Evolutionary conservation across 192 early-diverging fungal species (phyloP).

Genomic region (Linnemannia zychae): DNA sequence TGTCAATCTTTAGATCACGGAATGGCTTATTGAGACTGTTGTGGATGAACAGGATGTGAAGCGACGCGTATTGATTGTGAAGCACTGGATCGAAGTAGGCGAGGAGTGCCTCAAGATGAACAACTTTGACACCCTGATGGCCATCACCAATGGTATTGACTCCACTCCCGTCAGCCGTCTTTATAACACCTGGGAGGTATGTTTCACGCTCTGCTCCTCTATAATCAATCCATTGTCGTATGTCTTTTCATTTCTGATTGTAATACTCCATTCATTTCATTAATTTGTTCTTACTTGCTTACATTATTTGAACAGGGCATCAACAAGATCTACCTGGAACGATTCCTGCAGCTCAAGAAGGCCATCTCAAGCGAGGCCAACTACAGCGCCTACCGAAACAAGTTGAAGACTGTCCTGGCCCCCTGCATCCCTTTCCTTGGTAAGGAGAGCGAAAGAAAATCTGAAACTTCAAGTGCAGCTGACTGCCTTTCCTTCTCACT

Average conservation of each 20-base stretch:
- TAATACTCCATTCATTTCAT: neutral
- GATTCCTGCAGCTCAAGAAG: constrained; percentile 33
- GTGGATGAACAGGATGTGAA: constrained; percentile 79
- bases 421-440: constrained; percentile 53
- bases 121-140: constrained; percentile 49
- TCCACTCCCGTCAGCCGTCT: constrained; percentile 43
- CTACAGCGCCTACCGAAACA: constrained; percentile 35
- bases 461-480: neutral
- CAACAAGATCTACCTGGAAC: constrained; percentile 37
- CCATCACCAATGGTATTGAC: constrained; percentile 46
- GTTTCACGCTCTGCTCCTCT: neutral
- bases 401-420: constrained; percentile 41
- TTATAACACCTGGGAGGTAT: constrained; percentile 56
- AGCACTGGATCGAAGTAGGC: constrained; percentile 86
- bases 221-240: neutral
- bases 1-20: constrained; percentile 23
- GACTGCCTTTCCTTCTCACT: neutral
- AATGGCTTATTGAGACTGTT: constrained; percentile 77
- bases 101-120: constrained; percentile 57
- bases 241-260: neutral
- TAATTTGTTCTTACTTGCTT: neutral
- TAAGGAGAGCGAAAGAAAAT: neutral
- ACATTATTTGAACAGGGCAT: constrained; percentile 16
- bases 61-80: constrained; percentile 73
- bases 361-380: constrained; percentile 40